Percentiles rank a stretch among this genome's conserved stretches.
Conservation (phyloP, 345 rosid species). For the Capsella bursapastoris region DNA sequence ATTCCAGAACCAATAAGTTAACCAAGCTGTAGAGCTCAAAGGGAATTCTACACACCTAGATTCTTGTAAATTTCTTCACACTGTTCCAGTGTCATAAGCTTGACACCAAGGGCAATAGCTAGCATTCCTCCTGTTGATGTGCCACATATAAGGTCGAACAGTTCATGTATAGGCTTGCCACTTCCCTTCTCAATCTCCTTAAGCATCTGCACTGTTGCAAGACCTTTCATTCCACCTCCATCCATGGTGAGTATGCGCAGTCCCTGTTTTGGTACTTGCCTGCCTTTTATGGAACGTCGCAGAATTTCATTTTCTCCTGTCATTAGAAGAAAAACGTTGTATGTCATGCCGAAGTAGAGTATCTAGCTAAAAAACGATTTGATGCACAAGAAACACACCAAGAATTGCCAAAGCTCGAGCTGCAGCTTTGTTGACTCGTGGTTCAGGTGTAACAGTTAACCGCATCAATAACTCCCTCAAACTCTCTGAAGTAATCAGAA, state of each 20-base stretch:
- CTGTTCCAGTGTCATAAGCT: slow-evolving; percentile 82
- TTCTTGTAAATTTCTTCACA: slow-evolving; percentile 99
- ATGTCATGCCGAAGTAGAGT: slow-evolving; percentile 6
- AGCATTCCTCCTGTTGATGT: slow-evolving; percentile 99
- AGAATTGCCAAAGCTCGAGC: slow-evolving; percentile 99
- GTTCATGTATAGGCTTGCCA: slow-evolving; percentile 94
- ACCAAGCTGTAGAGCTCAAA: slow-evolving; percentile 14
- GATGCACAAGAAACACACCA: slow-evolving; percentile 57
- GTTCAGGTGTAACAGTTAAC: slow-evolving; percentile 78
- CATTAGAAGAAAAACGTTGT: slow-evolving; percentile 33
- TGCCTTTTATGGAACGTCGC: slow-evolving; percentile 90
- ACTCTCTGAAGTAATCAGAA: slow-evolving; percentile 93
- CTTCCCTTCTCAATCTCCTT: slow-evolving; percentile 97
- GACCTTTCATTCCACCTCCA: slow-evolving; percentile 99
- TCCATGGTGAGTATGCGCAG: slow-evolving; percentile 98
- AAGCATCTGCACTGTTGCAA: slow-evolving; percentile 96
- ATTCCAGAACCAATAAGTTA: slow-evolving; percentile 27
- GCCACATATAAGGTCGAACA: slow-evolving; percentile 96
- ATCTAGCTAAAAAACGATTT: slow-evolving; percentile 10
- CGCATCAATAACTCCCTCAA: slow-evolving; percentile 86
- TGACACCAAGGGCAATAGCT: slow-evolving; percentile 93
- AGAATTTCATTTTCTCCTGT: slow-evolving; percentile 93
- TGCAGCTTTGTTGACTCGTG: slow-evolving; percentile 91
- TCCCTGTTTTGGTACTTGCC: slow-evolving; percentile 90
- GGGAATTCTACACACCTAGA: slow-evolving; percentile 64